Evolutionary conservation across 225 moss, liverwort and hornwort genomes (phyloP), one percentile per base, ranked within the genome.

Genomic region (Pleurozium schreberi): DNA sequence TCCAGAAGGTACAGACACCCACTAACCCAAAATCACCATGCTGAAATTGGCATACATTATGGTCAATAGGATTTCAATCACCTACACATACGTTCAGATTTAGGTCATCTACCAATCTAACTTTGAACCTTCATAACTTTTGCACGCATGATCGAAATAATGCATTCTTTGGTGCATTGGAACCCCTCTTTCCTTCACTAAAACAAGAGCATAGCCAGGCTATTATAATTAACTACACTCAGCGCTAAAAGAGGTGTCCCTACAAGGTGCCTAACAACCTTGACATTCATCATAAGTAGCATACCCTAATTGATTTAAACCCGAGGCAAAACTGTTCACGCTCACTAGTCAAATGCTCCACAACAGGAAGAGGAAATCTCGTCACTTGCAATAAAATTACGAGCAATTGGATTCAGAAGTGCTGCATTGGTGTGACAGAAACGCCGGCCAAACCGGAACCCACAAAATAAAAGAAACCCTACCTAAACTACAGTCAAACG

Each of bases 221-320:
- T 57, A 14, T 42, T 49, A 14, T 9, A 42, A 22, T 6, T 18
- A 42, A 21, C 33, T 42, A 58, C 22, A 70, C 57, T 31, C 84
- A 69, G 70, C 14, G 69, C 14, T n/a, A 42, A 19, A 68, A 69
- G 68, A 28, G 64, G 40, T 40, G 69, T 42, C 21, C 69, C 42
- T 66, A 66, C 43, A 47, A 42, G 50, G 28, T 9, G 34, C 49
- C 63, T 45, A 36, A 66, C 47, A 68, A 49, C 45, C 45, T 75
- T 59, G n/a, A 40, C 34, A 83, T 40, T 87, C 74, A 80, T 58
- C 47, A 55, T 4, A 69, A 49, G 58, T 71, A 66, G 15, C 43
- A 78, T 78, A 88, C 86, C 88, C 92, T 92, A 86, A 88, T 88
- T 90, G 61, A 43, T 59, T 33, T 18, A 81, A 60, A 61, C 52